phyloP scores from a whole-genome alignment of 1,139 yeast genomes.

The Trichomonascaceae sp. region DNA sequence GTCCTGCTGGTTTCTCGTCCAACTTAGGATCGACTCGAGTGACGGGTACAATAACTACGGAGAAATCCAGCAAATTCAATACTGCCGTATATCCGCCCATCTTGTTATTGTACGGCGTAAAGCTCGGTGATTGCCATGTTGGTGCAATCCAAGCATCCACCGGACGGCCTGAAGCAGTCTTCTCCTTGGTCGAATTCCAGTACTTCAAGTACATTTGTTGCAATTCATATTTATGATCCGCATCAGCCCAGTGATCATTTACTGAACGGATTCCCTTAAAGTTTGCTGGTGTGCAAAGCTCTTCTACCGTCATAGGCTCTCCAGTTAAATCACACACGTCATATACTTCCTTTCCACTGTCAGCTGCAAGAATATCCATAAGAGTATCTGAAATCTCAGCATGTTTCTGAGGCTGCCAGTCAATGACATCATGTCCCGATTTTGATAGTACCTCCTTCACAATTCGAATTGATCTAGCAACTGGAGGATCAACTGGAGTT shows the following conservation, averaged over 20 bases:
- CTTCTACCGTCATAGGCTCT: constrained; percentile 39
- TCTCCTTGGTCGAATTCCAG: constrained; percentile 32
- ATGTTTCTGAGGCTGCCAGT: constrained; percentile 36
- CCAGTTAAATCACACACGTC: constrained; percentile 31
- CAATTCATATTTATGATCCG: constrained; percentile 34
- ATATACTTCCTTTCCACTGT: constrained; percentile 30
- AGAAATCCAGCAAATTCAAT: constrained; percentile 42
- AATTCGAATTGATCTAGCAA: constrained; percentile 31
- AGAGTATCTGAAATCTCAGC: constrained; percentile 9
- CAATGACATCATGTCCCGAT: constrained; percentile 39
- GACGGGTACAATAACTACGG: constrained; percentile 43
- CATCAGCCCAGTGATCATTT: constrained; percentile 41
- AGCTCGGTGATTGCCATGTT: constrained; percentile 45
- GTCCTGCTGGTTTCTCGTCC: constrained; percentile 29
- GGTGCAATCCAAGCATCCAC: constrained; percentile 48
- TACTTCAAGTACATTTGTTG: constrained; percentile 36
- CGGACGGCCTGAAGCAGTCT: constrained; percentile 38
- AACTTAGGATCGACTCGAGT: constrained; percentile 38
- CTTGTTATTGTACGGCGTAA: constrained; percentile 32
- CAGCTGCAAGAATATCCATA: constrained; percentile 14
- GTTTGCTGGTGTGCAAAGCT: constrained; percentile 12
- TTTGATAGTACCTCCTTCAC: constrained; percentile 23
- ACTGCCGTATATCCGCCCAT: constrained; percentile 37
- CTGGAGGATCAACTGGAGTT: constrained; percentile 40
- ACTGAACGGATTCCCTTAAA: constrained; percentile 28